Conservation (phyloP, 2,329 filamentous ascomycete genomes). For the Aphanocladium album region DNA sequence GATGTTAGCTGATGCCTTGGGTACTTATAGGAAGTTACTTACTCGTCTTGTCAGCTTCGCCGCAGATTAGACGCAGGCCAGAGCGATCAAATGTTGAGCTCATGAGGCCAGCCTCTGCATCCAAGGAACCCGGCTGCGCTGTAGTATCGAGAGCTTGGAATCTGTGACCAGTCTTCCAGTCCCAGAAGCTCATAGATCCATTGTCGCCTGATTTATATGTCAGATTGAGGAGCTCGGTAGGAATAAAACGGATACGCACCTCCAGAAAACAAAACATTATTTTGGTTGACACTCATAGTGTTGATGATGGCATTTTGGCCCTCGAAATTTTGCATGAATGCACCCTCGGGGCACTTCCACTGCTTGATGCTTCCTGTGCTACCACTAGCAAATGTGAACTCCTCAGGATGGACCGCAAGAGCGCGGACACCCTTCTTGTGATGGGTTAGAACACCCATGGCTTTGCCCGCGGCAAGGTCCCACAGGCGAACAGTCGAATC, state of each 20-base stretch:
- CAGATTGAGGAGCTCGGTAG: neutral
- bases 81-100: slow-evolving; percentile 88
- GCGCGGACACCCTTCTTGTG: slow-evolving; percentile 96
- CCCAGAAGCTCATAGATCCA: slow-evolving; percentile 95
- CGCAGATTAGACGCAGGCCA: slow-evolving; percentile 82
- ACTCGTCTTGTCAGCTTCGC: slow-evolving; percentile 95
- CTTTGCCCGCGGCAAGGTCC: slow-evolving; percentile 94
- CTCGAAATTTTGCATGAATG: slow-evolving; percentile 99
- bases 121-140: slow-evolving; percentile 87
- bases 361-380: slow-evolving; percentile 96
- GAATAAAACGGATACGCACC: slow-evolving; percentile 34
- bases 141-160: slow-evolving; percentile 89
- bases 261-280: slow-evolving; percentile 91
- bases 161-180: slow-evolving; percentile 93
- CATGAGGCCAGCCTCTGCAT: slow-evolving; percentile 94
- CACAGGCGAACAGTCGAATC: slow-evolving; percentile 89
- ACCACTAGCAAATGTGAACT: slow-evolving; percentile 93
- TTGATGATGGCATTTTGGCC: slow-evolving; percentile 97
- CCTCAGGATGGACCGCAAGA: slow-evolving; percentile 77
- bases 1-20: slow-evolving; percentile 20
- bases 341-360: slow-evolving; percentile 97
- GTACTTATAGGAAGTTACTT: slow-evolving; percentile 24
- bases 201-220: slow-evolving; percentile 59
- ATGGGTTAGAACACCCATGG: slow-evolving; percentile 92
- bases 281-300: slow-evolving; percentile 84